Percentiles rank a stretch among this genome's conserved stretches.
phyloP scores from a whole-genome alignment of 441 rosid genomes.

The Manihot esculenta region DNA sequence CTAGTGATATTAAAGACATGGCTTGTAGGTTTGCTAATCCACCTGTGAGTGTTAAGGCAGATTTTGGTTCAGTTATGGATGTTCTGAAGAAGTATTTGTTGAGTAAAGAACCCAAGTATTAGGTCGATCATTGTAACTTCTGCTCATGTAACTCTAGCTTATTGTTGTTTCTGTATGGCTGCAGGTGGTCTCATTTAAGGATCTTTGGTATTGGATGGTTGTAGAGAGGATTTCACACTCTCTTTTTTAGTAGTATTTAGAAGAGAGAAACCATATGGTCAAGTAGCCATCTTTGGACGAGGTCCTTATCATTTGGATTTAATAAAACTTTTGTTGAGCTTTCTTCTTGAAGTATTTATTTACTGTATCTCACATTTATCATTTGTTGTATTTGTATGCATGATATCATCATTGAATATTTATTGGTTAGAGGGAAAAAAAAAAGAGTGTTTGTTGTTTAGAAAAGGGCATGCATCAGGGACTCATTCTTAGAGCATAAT shows the following conservation, averaged over 20 bases:
- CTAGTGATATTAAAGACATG: conserved; percentile 47
- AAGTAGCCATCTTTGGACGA: background rate
- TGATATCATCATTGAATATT: background rate
- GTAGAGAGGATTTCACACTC: background rate
- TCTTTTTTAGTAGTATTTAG: background rate
- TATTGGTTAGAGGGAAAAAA: background rate
- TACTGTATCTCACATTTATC: background rate
- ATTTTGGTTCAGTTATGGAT: conserved; percentile 69
- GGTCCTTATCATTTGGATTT: background rate
- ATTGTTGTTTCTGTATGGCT: background rate
- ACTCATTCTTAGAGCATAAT: too few relatives aligned
- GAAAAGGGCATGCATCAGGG: too few relatives aligned
- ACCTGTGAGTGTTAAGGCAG: conserved; percentile 54
- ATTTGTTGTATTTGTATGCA: background rate
- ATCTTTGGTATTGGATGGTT: background rate
- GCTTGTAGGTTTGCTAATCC: conserved; percentile 53
- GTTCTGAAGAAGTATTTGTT: conserved; percentile 49
- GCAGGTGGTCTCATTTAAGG: background rate
- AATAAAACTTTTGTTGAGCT: background rate
- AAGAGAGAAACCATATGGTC: background rate
- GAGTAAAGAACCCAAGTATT: conserved; percentile 31
- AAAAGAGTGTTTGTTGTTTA: too few relatives aligned
- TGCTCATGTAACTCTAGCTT: conserved; percentile 14
- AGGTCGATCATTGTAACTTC: conserved; percentile 8
- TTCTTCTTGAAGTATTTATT: conserved; percentile 6